Evolutionary conservation across 2,329 filamentous ascomycete species (phyloP).

Genomic region (Fusarium tjaetaba): DNA sequence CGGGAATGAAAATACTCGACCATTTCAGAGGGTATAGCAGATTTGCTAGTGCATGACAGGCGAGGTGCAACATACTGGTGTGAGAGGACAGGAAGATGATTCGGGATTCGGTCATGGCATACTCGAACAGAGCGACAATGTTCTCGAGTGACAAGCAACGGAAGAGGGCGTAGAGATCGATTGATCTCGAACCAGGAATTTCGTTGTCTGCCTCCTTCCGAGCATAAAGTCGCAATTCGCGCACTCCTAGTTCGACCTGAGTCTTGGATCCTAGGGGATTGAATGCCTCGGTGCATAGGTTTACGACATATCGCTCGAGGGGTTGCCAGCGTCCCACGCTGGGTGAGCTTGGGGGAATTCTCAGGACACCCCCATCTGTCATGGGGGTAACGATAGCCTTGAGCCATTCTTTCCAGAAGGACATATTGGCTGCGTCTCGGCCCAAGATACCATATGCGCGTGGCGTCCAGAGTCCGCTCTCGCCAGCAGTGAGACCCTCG

Average conservation of each 20-base stretch:
- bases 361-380: slow-evolving; percentile 84
- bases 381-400: slow-evolving; percentile 94
- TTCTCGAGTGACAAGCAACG: slow-evolving; percentile 90
- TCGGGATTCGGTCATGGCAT: slow-evolving; percentile 88
- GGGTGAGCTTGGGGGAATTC: slow-evolving; percentile 88
- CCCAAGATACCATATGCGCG: slow-evolving; percentile 93
- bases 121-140: slow-evolving; percentile 92
- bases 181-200: slow-evolving; percentile 88
- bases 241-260: slow-evolving; percentile 89
- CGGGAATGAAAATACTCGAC: slow-evolving; percentile 93
- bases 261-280: slow-evolving; percentile 93
- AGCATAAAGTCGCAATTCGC: slow-evolving; percentile 91
- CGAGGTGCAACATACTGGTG: slow-evolving; percentile 94
- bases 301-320: slow-evolving; percentile 94
- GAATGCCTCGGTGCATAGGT: slow-evolving; percentile 93
- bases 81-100: slow-evolving; percentile 97
- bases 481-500: slow-evolving; percentile 92
- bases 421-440: slow-evolving; percentile 81
- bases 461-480: slow-evolving; percentile 95
- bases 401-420: slow-evolving; percentile 99
- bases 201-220: slow-evolving; percentile 94
- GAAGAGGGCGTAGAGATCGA: slow-evolving; percentile 93
- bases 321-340: slow-evolving; percentile 95
- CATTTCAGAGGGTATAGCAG: slow-evolving; percentile 91
- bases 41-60: slow-evolving; percentile 85